phyloP scores from a whole-genome alignment of 306 rosid species.

The Adenanthera pavonina region DNA sequence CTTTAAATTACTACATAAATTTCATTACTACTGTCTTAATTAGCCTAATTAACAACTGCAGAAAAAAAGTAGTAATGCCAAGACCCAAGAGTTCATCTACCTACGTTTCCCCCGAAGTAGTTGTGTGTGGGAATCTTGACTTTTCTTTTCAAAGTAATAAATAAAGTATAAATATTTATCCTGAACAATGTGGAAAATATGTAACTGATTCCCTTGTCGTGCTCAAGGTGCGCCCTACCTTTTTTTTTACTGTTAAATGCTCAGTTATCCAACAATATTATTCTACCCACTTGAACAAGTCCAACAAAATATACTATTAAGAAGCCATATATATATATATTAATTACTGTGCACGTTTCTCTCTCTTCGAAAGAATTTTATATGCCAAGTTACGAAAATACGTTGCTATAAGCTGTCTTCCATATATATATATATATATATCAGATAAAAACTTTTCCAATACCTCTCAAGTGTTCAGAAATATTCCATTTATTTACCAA shows the following conservation, averaged over 20 bases:
- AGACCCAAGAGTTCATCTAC: no score
- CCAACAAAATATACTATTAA: not conserved
- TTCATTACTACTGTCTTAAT: no score
- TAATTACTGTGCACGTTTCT: conserved; percentile 42
- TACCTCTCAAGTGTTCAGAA: conserved; percentile 3
- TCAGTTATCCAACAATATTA: conserved; percentile 36
- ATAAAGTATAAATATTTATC: conserved; percentile 11
- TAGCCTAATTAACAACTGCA: no score
- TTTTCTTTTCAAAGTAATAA: conserved; percentile 31
- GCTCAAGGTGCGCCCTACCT: not conserved
- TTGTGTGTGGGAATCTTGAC: conserved; percentile 41
- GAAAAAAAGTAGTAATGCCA: no score
- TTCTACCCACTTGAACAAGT: conserved; percentile 14
- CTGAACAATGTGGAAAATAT: not conserved
- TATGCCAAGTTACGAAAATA: not conserved
- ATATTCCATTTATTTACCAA: conserved; percentile 15
- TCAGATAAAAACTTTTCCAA: not conserved
- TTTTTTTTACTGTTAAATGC: conserved; percentile 28
- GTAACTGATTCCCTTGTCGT: conserved; percentile 22
- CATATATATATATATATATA: not conserved
- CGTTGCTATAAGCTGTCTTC: not conserved
- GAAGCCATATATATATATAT: not conserved
- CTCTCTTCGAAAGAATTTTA: conserved; percentile 15
- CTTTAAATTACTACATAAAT: no score
- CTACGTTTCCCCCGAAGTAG: conserved; percentile 21